Percentiles rank a stretch among this genome's conserved stretches.
phyloP scores from a whole-genome alignment of 1,284 basidiomycete species.

The Coniophora puteana region DNA sequence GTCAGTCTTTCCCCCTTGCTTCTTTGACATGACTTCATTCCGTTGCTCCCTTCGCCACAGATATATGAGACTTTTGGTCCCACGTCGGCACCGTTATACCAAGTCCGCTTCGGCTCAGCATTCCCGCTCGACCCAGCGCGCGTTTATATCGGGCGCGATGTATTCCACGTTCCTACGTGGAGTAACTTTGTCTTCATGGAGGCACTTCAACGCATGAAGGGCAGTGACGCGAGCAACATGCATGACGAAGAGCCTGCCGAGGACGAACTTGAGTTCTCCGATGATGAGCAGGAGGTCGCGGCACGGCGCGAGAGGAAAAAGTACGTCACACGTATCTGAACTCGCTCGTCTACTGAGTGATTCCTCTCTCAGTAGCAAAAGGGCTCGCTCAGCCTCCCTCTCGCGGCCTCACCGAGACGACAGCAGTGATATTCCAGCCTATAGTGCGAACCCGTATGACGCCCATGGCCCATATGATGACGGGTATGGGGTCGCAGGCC shows the following conservation, averaged over 20 bases:
- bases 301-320: conserved; percentile 55
- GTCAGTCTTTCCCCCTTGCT: conserved; percentile 41
- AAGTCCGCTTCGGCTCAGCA: conserved; percentile 63
- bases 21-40: conserved; percentile 10
- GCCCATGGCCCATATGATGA: conserved; percentile 63
- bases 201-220: conserved; percentile 62
- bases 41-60: conserved; percentile 34
- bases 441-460: conserved; percentile 57
- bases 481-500: conserved; percentile 44
- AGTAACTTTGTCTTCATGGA: conserved; percentile 79
- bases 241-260: conserved; percentile 87
- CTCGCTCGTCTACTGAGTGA: conserved; percentile 9
- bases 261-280: conserved; percentile 85
- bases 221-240: conserved; percentile 90
- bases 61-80: conserved; percentile 91
- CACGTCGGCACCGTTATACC: conserved; percentile 80
- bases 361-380: conserved; percentile 40
- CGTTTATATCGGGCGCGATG: conserved; percentile 49
- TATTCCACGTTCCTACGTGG: conserved; percentile 75
- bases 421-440: conserved; percentile 40
- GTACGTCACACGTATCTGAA: conserved; percentile 30
- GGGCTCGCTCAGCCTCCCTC: conserved; percentile 47
- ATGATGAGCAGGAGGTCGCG: conserved; percentile 82
- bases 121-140: conserved; percentile 56
- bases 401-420: conserved; percentile 54